Evolutionary conservation across 371 early-diverging fungal species (phyloP), one percentile per base, ranked within the genome.

Genomic region (Mortierella sp.): DNA sequence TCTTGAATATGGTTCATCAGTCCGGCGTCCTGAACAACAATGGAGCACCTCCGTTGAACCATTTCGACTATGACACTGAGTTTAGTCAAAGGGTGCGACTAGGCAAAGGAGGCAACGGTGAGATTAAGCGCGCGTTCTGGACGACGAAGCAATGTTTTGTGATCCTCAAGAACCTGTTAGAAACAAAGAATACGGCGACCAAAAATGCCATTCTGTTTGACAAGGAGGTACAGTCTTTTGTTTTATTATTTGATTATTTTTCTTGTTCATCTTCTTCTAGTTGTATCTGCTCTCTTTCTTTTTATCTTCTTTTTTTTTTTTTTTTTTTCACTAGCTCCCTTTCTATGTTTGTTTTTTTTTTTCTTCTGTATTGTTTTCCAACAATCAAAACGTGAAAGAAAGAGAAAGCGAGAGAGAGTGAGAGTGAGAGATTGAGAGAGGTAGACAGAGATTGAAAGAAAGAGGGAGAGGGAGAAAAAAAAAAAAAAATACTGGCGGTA

Each of bases 61-160:
- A 61, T 15, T 64, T 56, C 51, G 69, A 68, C 26, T 64, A 64
- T 48, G 21, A 57, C n/a, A 30, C 18, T 5, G 64, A 68, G 53
- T 74, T 74, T 28, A 44, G 62, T 1, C 44, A 74, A 16, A 60
- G 59, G 7, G 43, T 60, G 16, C 58, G 26, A 48, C 7, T 68
- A 9, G 45, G 60, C 44, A 64, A 61, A 9, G 74, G 74, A 18
- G 74, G 74, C 15, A 74, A 74, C 23, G 74, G 74, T 15, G 61
- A 64, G 58, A 61, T 74, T 29, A 60, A 65, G 0, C 53, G 48
- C 4, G 74, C 65, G 18, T 68, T 43, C 28, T 74, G 69, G 69
- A 28, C 50, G 15, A 9, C 45, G 0, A 19, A 19, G 29, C 16
- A 60, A 4, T 55, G 44, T 19, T 23, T 55, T 29, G 68, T 74